Evolutionary conservation across 495 filamentous ascomycete species (phyloP), one percentile per base, ranked within the genome.

Genomic region (Acidomyces sp.): DNA sequence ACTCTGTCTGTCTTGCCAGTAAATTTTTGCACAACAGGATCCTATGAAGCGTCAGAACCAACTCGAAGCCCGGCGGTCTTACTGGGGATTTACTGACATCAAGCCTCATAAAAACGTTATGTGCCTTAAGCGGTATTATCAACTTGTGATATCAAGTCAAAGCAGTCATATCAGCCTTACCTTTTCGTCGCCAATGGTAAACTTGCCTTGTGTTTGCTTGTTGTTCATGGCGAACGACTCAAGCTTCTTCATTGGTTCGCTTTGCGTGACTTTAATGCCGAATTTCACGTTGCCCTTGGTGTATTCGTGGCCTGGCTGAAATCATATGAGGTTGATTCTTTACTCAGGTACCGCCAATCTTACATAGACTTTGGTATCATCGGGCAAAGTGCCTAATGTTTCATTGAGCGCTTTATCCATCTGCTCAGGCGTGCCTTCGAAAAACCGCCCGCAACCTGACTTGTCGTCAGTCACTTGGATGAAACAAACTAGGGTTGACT

Each of bases 181-280:
- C 80, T 97, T 97, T 62, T 97, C 90, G 58, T 97, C 86, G 0
- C 83, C 86, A 60, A 97, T 96, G 0, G 90, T 97, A 51, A 93
- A 95, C 56, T 85, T 86, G 17, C 90, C 90, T 62, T 94, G 85
- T 39, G 90, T 96, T 62, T 93, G 71, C 64, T 75, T 61, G 56
- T 94, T 85, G 37, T 70, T 64, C 15, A 83, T 72, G 4, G 85
- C 82, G 59, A 87, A 94, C 0, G 70, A 64, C 38, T 76, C 61
- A 20, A 97, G 65, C 48, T 78, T 80, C 70, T 80, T 76, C 40
- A 93, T 74, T 0, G 85, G 68, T 20, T 82, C 79, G 13, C 69
- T 77, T 43, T 82, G 71, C 19, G 78, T 66, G 6, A 96, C 77
- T 9, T 74, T 77, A 24, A 80, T 55, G 37, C 73, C 78, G 53